Conservation (phyloP, 768 basidiomycete genomes). For the Kockovaella imperatae region DNA sequence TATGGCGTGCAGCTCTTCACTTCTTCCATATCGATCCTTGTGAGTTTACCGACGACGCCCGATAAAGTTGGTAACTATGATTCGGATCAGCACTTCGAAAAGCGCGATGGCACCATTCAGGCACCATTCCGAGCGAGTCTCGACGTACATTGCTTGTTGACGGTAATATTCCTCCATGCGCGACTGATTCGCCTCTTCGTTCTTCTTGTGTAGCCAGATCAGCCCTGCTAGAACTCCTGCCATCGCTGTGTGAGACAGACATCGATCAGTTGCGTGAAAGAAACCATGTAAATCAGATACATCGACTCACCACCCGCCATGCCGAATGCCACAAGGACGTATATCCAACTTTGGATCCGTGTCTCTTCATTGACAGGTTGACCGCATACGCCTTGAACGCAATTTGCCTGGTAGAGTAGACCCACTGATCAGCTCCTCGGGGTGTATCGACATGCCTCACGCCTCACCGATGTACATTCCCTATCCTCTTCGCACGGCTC, state of each 20-base stretch:
- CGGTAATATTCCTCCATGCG: conserved; percentile 21
- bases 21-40: too few species aligned
- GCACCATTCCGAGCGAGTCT: not conserved
- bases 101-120: not conserved
- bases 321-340: conserved; percentile 8
- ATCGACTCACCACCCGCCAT: conserved; percentile 11
- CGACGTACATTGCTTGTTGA: conserved; percentile 19
- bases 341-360: conserved; percentile 14
- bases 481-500: conserved; percentile 12
- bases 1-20: too few species aligned
- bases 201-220: conserved; percentile 13
- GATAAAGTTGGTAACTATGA: not conserved
- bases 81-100: not conserved
- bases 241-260: conserved; percentile 11
- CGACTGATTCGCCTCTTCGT: conserved; percentile 3
- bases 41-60: too few species aligned
- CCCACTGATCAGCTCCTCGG: not conserved
- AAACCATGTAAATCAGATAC: not conserved
- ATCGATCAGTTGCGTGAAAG: not conserved
- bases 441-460: not conserved
- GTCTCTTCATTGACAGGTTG: conserved; percentile 11
- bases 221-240: conserved; percentile 8
- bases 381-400: conserved; percentile 2
- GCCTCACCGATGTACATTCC: conserved; percentile 27
- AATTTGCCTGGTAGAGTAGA: conserved; percentile 15